Base-by-base conservation (phyloP, 257 asterid species). In the Solanum paucissectum region DNA sequence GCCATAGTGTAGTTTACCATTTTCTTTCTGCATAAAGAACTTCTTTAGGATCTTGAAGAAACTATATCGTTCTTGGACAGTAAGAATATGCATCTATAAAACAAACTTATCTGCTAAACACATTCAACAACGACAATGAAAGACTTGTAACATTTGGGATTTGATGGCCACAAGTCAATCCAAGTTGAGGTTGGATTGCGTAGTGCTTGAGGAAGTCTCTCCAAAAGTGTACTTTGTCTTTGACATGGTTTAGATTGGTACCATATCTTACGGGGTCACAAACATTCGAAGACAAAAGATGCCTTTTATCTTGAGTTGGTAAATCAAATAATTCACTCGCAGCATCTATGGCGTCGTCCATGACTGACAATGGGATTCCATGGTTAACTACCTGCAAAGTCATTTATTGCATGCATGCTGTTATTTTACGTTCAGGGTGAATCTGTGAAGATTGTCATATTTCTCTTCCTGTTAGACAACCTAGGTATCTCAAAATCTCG, bases 141-240 rank as follows among this genome's bases (percentile, higher is more conserved):
- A 66, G 7, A 36, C 93, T 90, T 94, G 91, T 93, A 92, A 72
- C 68, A 87, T 83, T 92, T 88, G 62, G 97, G 97, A 72, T 94
- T 89, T 87, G 95, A 91, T 77, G 97, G 97, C 97, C 97, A 94
- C 86, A 83, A 46, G 89, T 93, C 86, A 21, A 93, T 91, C 95
- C 95, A 94, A 74, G 91, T 88, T 81, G 95, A 90, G 89, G 91
- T 71, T 87, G 95, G 95, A 87, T 94, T 86, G 92, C 88, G 32
- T 94, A 94, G 87, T 89, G 97, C 84, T 94, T 94, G 93, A 94
- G 87, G 88, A 93, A 94, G 91, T 94, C 97, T 79, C 97, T 93
- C 97, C 97, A 94, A 52, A 86, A 94, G 55, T 86, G 86, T 37
- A 92, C 89, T 87, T 89, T 93, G 83, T 94, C 97, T 16, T 87